Percentiles rank a stretch among this genome's conserved stretches.
These are phyloP conservation scores for Lentinula detonsa DNA, from an alignment of 768 basidiomycete genomes.

Conservation along the genomic window DNA sequence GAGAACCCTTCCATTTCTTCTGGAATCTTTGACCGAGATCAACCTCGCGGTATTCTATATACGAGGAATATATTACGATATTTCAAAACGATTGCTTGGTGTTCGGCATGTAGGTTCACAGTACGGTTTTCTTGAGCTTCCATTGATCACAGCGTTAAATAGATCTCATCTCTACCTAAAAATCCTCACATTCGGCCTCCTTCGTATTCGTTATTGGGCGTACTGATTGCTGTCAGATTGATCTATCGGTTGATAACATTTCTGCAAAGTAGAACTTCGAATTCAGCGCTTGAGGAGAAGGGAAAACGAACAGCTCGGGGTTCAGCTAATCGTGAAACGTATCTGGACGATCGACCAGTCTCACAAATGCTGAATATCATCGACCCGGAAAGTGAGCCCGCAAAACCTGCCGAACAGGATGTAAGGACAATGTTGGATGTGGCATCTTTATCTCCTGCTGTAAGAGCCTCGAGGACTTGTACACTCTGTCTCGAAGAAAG, in stretches of 20 bases:
- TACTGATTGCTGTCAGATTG: slow-evolving; percentile 62
- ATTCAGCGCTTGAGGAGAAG: slow-evolving; percentile 21
- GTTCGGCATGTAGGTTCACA: slow-evolving; percentile 52
- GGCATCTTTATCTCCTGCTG: slow-evolving; percentile 39
- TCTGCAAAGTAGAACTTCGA: slow-evolving; percentile 22
- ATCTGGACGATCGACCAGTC: slow-evolving; percentile 57
- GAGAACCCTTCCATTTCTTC: slow-evolving; percentile 35
- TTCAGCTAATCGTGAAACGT: slow-evolving; percentile 27
- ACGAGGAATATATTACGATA: slow-evolving; percentile 71
- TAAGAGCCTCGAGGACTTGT: slow-evolving; percentile 62
- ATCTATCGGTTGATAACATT: slow-evolving; percentile 51
- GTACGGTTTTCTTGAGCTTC: not conserved
- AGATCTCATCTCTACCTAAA: slow-evolving; percentile 73
- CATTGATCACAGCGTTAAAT: not conserved
- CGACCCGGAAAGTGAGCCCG: slow-evolving; percentile 47
- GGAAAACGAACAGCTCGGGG: slow-evolving; percentile 21
- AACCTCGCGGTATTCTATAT: slow-evolving; percentile 83
- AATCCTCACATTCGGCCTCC: slow-evolving; percentile 71
- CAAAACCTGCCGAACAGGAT: slow-evolving; percentile 63
- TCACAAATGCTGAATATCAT: slow-evolving; percentile 46
- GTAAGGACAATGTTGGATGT: slow-evolving; percentile 62
- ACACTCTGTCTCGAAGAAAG: slow-evolving; percentile 84
- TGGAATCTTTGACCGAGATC: slow-evolving; percentile 60
- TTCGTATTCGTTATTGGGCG: slow-evolving; percentile 81
- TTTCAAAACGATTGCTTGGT: slow-evolving; percentile 60